Percentiles rank a stretch among this genome's conserved stretches.
Evolutionary conservation across 2,329 filamentous ascomycete genomes (phyloP).

Genomic region (Aureobasidium sp.): DNA sequence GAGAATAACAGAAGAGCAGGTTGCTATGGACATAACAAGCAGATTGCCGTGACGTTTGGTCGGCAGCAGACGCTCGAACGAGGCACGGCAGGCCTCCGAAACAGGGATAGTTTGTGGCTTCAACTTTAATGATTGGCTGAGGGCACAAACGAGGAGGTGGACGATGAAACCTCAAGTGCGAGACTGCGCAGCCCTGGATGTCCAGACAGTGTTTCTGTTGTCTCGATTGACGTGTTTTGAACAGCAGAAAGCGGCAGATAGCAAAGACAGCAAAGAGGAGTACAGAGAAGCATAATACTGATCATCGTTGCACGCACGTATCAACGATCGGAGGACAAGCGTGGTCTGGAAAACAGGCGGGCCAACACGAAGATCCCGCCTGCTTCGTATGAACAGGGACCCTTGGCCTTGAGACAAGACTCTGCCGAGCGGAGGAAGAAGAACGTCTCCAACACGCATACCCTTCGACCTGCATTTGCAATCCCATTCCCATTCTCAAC

Average conservation of each 20-base stretch:
- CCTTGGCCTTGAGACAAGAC: conserved; percentile 1
- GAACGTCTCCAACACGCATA: conserved; percentile 4
- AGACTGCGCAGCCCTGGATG: background rate
- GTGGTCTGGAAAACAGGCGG: background rate
- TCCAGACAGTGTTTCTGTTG: background rate
- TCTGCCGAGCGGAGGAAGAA: background rate
- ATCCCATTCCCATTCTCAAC: background rate
- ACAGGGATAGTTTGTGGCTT: background rate
- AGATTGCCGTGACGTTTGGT: conserved; percentile 8
- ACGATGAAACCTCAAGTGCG: background rate
- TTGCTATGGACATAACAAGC: background rate
- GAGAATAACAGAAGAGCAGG: background rate
- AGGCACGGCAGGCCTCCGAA: background rate
- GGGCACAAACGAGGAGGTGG: background rate
- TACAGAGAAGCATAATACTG: background rate
- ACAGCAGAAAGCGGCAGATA: background rate
- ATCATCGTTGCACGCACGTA: conserved; percentile 2
- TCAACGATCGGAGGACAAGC: background rate
- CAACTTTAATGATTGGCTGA: conserved; percentile 10
- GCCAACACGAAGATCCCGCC: background rate
- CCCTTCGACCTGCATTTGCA: background rate
- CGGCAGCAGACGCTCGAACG: background rate
- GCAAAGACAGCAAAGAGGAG: background rate
- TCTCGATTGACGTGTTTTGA: background rate
- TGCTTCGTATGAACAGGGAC: background rate